A percentile compares a stretch with the other conserved stretches of the same genome.
phyloP scores from a whole-genome alignment of 768 basidiomycete genomes.

The Grammothele lineata region DNA sequence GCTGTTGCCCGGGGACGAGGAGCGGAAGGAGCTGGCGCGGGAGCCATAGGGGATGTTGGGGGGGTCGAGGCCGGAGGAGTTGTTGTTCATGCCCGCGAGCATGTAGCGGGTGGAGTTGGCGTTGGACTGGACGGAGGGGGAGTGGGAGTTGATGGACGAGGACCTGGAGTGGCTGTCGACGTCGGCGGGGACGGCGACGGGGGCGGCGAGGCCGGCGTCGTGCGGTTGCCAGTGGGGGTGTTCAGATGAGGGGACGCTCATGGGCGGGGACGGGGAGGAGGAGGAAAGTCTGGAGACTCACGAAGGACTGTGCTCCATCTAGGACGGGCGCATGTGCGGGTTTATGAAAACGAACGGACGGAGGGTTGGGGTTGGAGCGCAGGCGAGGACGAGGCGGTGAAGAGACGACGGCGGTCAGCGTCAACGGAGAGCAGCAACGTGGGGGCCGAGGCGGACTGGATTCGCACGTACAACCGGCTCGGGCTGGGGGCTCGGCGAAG shows the following conservation, averaged over 20 bases:
- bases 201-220: neutral
- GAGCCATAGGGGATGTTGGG: constrained; percentile 37
- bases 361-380: neutral
- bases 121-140: constrained; percentile 32
- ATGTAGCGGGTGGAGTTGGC: constrained; percentile 47
- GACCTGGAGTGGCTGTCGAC: constrained; percentile 22
- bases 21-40: constrained; percentile 20
- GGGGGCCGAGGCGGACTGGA: neutral
- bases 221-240: neutral
- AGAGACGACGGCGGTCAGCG: constrained; percentile 7
- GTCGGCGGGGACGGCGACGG: constrained; percentile 1
- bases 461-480: constrained; percentile 19
- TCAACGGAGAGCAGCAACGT: constrained; percentile 13
- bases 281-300: constrained; percentile 13
- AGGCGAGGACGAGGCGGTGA: constrained; percentile 5
- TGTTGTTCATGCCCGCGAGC: constrained; percentile 31
- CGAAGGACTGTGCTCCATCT: constrained; percentile 23
- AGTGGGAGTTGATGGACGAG: constrained; percentile 34
- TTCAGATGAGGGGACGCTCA: constrained; percentile 9
- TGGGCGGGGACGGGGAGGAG: constrained; percentile 4
- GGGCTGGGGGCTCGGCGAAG: neutral
- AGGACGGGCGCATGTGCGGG: constrained; percentile 17
- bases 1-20: constrained; percentile 22
- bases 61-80: constrained; percentile 31
- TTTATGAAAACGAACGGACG: neutral